These are phyloP conservation scores for Xylaria venustula DNA, from an alignment of 495 filamentous ascomycete species.

Conservation along the genomic window DNA sequence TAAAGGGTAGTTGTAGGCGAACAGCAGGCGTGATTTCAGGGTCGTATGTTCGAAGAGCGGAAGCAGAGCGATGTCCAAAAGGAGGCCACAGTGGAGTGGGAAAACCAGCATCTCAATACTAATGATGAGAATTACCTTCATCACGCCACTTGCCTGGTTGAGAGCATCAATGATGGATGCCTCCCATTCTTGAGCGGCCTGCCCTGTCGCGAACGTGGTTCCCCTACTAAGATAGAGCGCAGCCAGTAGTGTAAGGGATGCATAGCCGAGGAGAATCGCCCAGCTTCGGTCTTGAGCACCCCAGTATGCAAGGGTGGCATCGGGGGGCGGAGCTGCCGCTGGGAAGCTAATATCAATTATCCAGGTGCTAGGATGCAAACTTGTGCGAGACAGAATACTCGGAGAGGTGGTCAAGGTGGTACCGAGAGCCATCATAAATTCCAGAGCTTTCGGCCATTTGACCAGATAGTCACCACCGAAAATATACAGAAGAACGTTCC, in stretches of 20 bases:
- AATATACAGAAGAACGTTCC: slow-evolving; percentile 25
- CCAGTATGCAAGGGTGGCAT: slow-evolving; percentile 73
- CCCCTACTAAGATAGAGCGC: slow-evolving; percentile 72
- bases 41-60: slow-evolving; percentile 83
- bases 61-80: slow-evolving; percentile 85
- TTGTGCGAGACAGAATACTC: slow-evolving; percentile 3
- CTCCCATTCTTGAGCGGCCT: slow-evolving; percentile 70
- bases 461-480: slow-evolving; percentile 32
- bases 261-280: slow-evolving; percentile 79
- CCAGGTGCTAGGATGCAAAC: slow-evolving; percentile 39
- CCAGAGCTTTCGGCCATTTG: slow-evolving; percentile 16
- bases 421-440: background rate
- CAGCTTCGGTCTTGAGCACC: slow-evolving; percentile 70
- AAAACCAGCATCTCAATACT: slow-evolving; percentile 99
- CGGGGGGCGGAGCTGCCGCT: slow-evolving; percentile 38
- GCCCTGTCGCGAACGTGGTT: slow-evolving; percentile 60
- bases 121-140: slow-evolving; percentile 98
- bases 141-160: slow-evolving; percentile 89
- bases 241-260: slow-evolving; percentile 68
- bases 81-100: slow-evolving; percentile 88
- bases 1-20: slow-evolving; percentile 70
- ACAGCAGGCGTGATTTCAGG: slow-evolving; percentile 69
- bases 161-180: slow-evolving; percentile 77
- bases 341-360: slow-evolving; percentile 50
- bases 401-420: background rate